Evolutionary conservation across 441 rosid species (phyloP), one percentile per base, ranked within the genome.

Genomic region (Brassica hybrid): DNA sequence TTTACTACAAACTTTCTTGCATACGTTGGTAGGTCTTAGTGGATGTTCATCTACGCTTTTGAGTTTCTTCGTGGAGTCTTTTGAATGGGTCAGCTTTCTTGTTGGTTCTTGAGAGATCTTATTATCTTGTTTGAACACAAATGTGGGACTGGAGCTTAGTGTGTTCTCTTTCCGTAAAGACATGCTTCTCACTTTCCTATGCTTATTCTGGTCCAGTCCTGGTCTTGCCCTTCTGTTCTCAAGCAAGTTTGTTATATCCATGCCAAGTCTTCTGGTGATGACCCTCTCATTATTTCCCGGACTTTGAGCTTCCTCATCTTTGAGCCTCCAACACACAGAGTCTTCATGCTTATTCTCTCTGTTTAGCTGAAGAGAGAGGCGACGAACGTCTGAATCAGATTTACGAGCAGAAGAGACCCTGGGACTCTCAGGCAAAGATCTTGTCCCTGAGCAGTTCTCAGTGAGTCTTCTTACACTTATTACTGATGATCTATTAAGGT

Each of bases 361-460:
- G 87, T 84, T 87, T 77, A 85, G 85, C 68, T 89, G 94, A 72
- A 94, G 91, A 1, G 98, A 89, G 36, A 88, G 85, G 2, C 94
- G 94, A 59, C 79, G 89, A 30, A 38, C 14, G 34, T 87, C 91
- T 1, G 82, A 89, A 52, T 88, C 94, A n/a, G 97, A 88, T 76
- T 86, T 83, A 79, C 93, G 86, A 4, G 88, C 90, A 3, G 88
- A 84, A 10, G 96, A 92, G 11, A 88, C 45, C 81, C 92, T 86
- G 1, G 98, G 97, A 2, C 91, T 92, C 69, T 84, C 96, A 3
- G 92, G 97, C 80, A 86, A 76, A 16, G 94, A 94, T 19, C 88
- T 86, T 36, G 86, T 66, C 73, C 67, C 61, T 59, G 78, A 67
- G 25, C 21, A 11, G 52, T 18, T 45, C 73, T 18, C 36, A 6